Evolutionary conservation across 1,284 basidiomycete species (phyloP), one percentile per base, ranked within the genome.

Genomic region (Puccinia horiana): DNA sequence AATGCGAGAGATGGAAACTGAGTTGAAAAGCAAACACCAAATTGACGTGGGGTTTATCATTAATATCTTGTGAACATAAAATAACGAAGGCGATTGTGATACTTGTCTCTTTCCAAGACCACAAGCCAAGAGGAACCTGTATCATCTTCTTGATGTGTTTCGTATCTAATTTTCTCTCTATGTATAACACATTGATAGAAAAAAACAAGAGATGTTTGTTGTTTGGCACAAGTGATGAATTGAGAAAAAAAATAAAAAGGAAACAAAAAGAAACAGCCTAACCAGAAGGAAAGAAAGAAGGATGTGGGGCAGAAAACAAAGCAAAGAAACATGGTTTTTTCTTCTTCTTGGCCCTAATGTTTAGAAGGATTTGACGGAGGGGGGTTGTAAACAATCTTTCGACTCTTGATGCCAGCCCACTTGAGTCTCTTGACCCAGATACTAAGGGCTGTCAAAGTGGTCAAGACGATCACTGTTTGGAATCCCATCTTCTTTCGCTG

Each of bases 401-500:
- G 91, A 89, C 91, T 93, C 91, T 98, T 98, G 88, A 98, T 91
- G 69, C 90, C 88, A 8, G 90, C 89, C 95, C 95, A 98, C 89
- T 98, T 98, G 91, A 94, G 95, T 86, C 94, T 91, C 90, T 98
- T 98, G 87, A 95, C 90, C 87, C 94, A 95, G 84, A 98, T 87
- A 84, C 91, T 92, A 86, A 96, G 86, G n/a, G 91, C 91, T 78
- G 92, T 93, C 86, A 97, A 89, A 9, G 92, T 88, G 40, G 94
- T 93, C 88, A 97, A 92, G 85, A 97, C 89, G 86, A 97, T 95
- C 85, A 76, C 44, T 44, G 85, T 85, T 86, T 86, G 86, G 87
- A 98, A 89, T 85, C 96, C 96, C 87, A 92, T 92, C 90, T 95
- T 94, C 91, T 99, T 99, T 87, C 97, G 91, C 87, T 96, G 92